Evolutionary conservation across 2,329 filamentous ascomycete species (phyloP), one percentile per base, ranked within the genome.

Genomic region (Venturiaceae sp.): DNA sequence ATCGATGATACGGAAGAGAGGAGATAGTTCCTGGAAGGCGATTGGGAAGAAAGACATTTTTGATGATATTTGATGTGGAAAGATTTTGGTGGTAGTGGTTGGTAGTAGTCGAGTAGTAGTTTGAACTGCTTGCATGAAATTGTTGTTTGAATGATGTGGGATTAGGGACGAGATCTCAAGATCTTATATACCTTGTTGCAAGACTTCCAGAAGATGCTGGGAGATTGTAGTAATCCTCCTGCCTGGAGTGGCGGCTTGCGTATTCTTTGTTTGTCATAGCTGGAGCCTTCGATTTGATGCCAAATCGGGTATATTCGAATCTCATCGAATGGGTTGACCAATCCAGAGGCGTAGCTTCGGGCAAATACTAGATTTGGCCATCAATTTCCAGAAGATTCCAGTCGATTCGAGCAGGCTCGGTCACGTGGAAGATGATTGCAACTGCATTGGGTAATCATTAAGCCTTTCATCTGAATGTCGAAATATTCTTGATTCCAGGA

Each of bases 401-500:
- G 44, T 19, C 5, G 4, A 41, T 41, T 41, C 37, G 6, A 41
- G 37, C n/a, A 41, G 16, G 14, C 5, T 3, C 26, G 7, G 52
- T 26, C 33, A 55, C 33, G 26, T 34, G 36, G 2, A 23, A 30
- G 13, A 30, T 19, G 37, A 44, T 46, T 30, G 36, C 13, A 28
- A 50, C 32, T 19, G 11, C n/a, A n/a, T 34, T 23, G 14, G 32
- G 52, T 36, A 36, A 39, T 39, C 32, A 39, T 23, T 30, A 30
- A 28, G 11, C 36, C 36, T 11, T 39, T n/a, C n/a, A n/a, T n/a
- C n/a, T n/a, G n/a, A 28, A 50, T 5, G 26, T 50, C 23, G 30
- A 16, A 11, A 58, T 44, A 23, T 58, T 54, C 23, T 39, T 53
- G 57, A 95, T 91, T 2, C 86, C 87, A 28, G 87, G 84, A 5